Evolutionary conservation across 2,329 filamentous ascomycete genomes (phyloP).

Genomic region (Dichotomopilus funicola): DNA sequence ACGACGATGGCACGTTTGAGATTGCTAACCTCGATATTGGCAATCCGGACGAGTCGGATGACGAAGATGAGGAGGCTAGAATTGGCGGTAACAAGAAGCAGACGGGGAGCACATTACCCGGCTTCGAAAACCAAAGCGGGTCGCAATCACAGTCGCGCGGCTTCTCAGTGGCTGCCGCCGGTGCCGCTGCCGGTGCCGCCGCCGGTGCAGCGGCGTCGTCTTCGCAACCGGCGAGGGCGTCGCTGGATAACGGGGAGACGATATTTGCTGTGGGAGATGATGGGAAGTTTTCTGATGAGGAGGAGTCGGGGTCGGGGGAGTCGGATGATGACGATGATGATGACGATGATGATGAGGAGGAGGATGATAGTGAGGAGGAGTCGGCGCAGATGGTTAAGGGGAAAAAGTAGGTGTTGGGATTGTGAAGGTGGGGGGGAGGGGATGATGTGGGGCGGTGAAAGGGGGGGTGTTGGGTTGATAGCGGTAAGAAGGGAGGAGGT

Average conservation of each 20-base stretch:
- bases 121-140: no score
- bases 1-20: conserved; percentile 92
- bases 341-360: background rate
- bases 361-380: conserved; percentile 38
- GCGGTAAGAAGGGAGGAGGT: background rate
- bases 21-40: conserved; percentile 91
- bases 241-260: conserved; percentile 71
- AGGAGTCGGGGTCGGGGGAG: conserved; percentile 62
- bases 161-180: background rate
- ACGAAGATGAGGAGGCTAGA: conserved; percentile 49
- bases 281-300: conserved; percentile 71
- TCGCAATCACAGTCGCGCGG: background rate
- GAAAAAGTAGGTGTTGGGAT: conserved; percentile 32
- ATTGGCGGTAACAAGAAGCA: conserved; percentile 31
- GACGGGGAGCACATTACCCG: background rate
- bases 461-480: background rate
- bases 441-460: background rate
- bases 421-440: background rate
- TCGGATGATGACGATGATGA: conserved; percentile 24
- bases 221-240: conserved; percentile 35
- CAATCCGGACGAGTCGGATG: conserved; percentile 57
- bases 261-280: conserved; percentile 92
- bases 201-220: conserved; percentile 3
- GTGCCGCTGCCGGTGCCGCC: background rate
- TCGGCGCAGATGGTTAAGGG: conserved; percentile 44